Conservation (phyloP, 139 green algal genomes). For the Limnomonas spitsbergensis region DNA sequence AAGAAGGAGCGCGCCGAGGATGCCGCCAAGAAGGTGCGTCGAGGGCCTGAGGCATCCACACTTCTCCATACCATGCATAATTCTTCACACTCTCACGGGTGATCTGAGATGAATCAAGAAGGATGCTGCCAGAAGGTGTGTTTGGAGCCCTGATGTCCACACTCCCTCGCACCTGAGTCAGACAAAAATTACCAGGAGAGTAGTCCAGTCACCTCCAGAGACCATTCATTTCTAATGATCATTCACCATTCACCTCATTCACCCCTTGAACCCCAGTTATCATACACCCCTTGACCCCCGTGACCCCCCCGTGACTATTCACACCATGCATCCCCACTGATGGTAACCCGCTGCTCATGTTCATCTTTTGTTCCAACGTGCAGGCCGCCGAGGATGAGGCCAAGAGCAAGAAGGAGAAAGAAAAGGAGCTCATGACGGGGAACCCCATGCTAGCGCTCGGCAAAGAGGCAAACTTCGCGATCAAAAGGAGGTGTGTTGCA, state of each 20-base stretch:
- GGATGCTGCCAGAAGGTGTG: constrained; percentile 32
- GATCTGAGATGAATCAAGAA: constrained; percentile 16
- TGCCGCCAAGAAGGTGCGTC: constrained; percentile 36
- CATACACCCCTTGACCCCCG: no score
- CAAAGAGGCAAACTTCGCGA: constrained; percentile 36
- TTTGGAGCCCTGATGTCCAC: neutral
- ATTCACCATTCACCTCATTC: no score
- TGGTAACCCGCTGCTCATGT: no score
- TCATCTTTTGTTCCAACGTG: no score
- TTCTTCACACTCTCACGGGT: neutral
- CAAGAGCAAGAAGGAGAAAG: constrained; percentile 45
- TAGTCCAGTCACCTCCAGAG: no score
- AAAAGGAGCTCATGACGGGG: constrained; percentile 71
- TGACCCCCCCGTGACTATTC: no score
- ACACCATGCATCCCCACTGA: no score
- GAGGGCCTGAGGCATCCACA: neutral
- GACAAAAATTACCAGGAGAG: no score
- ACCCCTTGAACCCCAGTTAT: no score
- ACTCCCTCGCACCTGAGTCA: neutral
- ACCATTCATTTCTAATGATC: no score
- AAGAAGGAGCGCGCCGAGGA: constrained; percentile 78
- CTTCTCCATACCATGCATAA: no score
- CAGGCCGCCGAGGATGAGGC: constrained; percentile 49
- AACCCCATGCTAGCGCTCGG: constrained; percentile 85
- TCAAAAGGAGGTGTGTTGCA: constrained; percentile 65